Evolutionary conservation across 108 stramenopile species (phyloP), one percentile per base, ranked within the genome.

Genomic region (Cylindrotheca fusiformis): DNA sequence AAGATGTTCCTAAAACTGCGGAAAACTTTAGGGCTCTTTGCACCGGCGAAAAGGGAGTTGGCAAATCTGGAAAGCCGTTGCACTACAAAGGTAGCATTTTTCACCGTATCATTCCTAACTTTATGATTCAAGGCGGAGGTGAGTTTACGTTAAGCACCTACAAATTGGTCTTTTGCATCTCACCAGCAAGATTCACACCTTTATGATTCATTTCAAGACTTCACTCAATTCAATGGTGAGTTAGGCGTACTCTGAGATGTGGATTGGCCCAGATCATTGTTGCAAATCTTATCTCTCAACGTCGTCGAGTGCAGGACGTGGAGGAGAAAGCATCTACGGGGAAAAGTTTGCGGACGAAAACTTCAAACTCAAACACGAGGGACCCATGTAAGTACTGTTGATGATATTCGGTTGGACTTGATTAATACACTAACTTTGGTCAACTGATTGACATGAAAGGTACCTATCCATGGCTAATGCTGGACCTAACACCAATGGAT

Each of bases 341-440:
- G 72, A 78, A 31, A 85, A 91, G 60, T 99, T 99, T 81, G 89
- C 68, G 2, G 98, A 99, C 60, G 98, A 98, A 68, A 98, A 97
- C 83, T 97, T 97, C 60, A 45, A 73, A 1, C 47, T 71, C 25
- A 63, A 94, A 74, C 89, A 89, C 52, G 84, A 84, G 50, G 86
- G 70, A 21, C 87, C 93, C 25, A 89, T 94, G 58, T 89, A 95
- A 99, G 97, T 67, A 90, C 88, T 44, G 96, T 95, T 10, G 95
- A 95, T 23, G 76, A 93, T 70, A 93, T 88, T 28, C 62, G 54
- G 59, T 54, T 44, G 46, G 44, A 24, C 0, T 23, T 1, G 0
- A 6, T 5, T 0, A 21, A 30, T 45, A 24, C 28, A 45, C 41
- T 45, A 60, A 45, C 33, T 17, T 63, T 63, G 17, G 17, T 0